phyloP scores from a whole-genome alignment of 768 basidiomycete species.

The Lactifluus subvellereus region DNA sequence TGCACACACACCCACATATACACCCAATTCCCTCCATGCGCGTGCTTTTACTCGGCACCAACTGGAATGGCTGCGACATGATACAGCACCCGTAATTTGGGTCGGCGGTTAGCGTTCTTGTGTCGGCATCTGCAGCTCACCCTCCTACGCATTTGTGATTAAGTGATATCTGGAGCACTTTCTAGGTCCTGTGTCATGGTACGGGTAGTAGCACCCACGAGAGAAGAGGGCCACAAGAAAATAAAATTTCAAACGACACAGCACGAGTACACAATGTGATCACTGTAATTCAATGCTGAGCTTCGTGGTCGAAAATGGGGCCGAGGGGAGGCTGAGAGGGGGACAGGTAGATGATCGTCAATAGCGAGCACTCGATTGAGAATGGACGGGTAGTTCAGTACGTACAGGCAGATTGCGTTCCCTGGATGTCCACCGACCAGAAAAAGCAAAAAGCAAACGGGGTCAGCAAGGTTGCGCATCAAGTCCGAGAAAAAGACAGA shows the following conservation, averaged over 20 bases:
- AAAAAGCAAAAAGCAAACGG: not conserved
- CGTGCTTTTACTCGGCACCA: not conserved
- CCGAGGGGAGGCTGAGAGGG: conserved; percentile 18
- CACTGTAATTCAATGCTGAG: conserved; percentile 4
- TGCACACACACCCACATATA: conserved; percentile 10
- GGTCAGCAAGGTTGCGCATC: conserved; percentile 4
- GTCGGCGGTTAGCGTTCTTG: not conserved
- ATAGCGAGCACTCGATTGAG: not conserved
- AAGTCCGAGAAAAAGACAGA: conserved; percentile 22
- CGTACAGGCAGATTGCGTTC: conserved; percentile 79
- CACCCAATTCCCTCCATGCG: conserved; percentile 5
- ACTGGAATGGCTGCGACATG: conserved; percentile 9
- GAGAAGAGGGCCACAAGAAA: no score
- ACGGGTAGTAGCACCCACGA: not conserved
- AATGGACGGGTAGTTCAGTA: conserved; percentile 10
- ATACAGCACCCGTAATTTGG: conserved; percentile 1
- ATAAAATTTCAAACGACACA: not conserved
- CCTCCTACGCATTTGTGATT: not conserved
- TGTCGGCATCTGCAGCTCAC: not conserved
- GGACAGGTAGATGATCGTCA: no score
- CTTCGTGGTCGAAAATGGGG: conserved; percentile 24
- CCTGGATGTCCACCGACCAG: conserved; percentile 36
- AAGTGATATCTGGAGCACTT: not conserved
- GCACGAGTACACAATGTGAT: not conserved
- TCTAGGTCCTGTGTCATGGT: not conserved